phyloP scores from a whole-genome alignment of 2,329 filamentous ascomycete species.

The Colletotrichum liaoningense region DNA sequence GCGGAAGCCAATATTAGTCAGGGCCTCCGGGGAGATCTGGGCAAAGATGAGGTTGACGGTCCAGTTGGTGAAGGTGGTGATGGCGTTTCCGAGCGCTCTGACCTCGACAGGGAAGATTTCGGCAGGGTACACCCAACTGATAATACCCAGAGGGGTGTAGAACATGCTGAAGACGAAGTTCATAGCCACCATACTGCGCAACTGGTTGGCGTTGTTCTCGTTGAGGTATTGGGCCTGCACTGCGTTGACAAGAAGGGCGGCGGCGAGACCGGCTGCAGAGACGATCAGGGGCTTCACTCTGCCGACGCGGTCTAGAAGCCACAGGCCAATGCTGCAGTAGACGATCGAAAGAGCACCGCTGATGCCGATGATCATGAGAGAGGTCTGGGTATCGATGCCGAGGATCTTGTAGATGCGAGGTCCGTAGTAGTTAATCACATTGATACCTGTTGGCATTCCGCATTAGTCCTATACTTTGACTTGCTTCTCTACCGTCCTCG shows the following conservation, averaged over 20 bases:
- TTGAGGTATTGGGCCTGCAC: slow-evolving; percentile 42
- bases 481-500: too few species aligned
- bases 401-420: slow-evolving; percentile 55
- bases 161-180: slow-evolving; percentile 48
- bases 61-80: slow-evolving; percentile 46
- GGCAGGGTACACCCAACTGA: slow-evolving; percentile 51
- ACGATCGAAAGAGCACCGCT: slow-evolving; percentile 60
- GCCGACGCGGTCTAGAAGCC: slow-evolving; percentile 57
- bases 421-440: slow-evolving; percentile 53
- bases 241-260: slow-evolving; percentile 42
- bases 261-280: slow-evolving; percentile 44
- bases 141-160: slow-evolving; percentile 53
- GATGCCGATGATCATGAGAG: slow-evolving; percentile 63
- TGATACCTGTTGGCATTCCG: slow-evolving; percentile 36
- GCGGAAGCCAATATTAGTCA: slow-evolving; percentile 54
- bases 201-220: slow-evolving; percentile 39
- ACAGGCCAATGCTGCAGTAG: slow-evolving; percentile 59
- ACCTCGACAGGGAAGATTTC: slow-evolving; percentile 53
- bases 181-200: slow-evolving; percentile 45
- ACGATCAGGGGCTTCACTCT: slow-evolving; percentile 60
- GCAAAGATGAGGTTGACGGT: slow-evolving; percentile 55
- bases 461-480: background rate
- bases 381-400: slow-evolving; percentile 54
- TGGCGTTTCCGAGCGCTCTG: slow-evolving; percentile 43
- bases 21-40: slow-evolving; percentile 58